These are phyloP conservation scores for Tripterygium wilfordii DNA, from an alignment of 177 flowering plant genomes.

Conservation along the genomic window DNA sequence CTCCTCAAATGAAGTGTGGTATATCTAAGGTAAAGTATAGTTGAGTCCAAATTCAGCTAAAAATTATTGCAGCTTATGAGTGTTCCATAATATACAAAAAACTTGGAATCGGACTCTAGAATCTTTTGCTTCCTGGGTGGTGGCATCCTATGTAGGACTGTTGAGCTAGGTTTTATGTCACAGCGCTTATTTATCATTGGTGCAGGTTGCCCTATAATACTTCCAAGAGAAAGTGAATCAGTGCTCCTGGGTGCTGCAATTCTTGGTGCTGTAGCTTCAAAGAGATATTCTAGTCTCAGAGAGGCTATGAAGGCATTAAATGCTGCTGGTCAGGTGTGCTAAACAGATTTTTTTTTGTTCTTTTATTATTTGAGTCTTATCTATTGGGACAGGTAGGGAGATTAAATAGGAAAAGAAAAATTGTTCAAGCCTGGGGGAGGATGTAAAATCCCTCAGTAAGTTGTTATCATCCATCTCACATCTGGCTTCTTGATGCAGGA, in stretches of 20 bases:
- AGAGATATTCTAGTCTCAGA: slow-evolving; percentile 54
- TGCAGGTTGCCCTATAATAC: slow-evolving; percentile 79
- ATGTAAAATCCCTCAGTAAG: too few relatives aligned
- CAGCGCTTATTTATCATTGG: slow-evolving; percentile 2
- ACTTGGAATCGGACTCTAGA: too few relatives aligned
- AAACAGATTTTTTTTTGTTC: not conserved
- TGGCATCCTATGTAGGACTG: too few relatives aligned
- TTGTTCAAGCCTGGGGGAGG: not conserved
- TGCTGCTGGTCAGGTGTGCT: slow-evolving; percentile 81
- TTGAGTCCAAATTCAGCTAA: too few relatives aligned
- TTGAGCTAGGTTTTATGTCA: too few relatives aligned
- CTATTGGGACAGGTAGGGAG: not conserved
- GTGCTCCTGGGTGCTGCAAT: slow-evolving; percentile 97
- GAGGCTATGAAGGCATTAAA: slow-evolving; percentile 89
- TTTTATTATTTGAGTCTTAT: not conserved
- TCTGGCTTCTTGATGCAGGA: too few relatives aligned
- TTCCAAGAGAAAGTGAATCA: slow-evolving; percentile 85
- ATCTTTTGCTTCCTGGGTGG: too few relatives aligned
- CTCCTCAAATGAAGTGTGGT: too few relatives aligned
- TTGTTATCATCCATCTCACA: too few relatives aligned
- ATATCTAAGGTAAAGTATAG: too few relatives aligned
- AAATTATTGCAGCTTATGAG: too few relatives aligned
- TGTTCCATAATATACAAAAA: too few relatives aligned
- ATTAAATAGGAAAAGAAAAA: not conserved
- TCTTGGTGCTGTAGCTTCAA: slow-evolving; percentile 92